Evolutionary conservation across 2,329 filamentous ascomycete genomes (phyloP).

Genomic region (Zymoseptoria brevis): DNA sequence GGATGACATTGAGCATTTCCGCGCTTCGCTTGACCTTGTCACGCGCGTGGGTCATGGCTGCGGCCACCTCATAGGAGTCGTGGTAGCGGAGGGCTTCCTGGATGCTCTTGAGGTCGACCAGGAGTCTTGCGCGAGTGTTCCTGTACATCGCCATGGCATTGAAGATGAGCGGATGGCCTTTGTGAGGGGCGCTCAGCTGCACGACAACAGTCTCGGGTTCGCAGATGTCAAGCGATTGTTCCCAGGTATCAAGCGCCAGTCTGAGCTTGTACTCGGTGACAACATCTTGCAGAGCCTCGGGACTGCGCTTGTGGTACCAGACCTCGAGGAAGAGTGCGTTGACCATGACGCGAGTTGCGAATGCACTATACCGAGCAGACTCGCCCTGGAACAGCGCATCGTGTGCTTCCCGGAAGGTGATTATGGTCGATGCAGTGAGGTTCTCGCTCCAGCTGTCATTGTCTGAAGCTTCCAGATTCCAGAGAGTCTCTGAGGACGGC

Average conservation of each 20-base stretch:
- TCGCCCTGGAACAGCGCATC: constrained; percentile 94
- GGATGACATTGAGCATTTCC: constrained; percentile 98
- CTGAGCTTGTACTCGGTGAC: constrained; percentile 97
- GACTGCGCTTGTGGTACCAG: constrained; percentile 97
- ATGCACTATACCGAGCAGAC: constrained; percentile 83
- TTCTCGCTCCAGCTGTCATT: constrained; percentile 79
- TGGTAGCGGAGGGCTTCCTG: constrained; percentile 96
- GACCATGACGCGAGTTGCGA: constrained; percentile 96
- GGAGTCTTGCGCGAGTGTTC: constrained; percentile 82
- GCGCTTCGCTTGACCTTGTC: constrained; percentile 90
- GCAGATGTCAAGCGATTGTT: constrained; percentile 87
- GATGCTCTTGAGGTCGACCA: constrained; percentile 91
- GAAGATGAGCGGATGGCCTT: constrained; percentile 92
- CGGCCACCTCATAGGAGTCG: constrained; percentile 92
- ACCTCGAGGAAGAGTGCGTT: constrained; percentile 97
- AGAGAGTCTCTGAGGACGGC: constrained; percentile 86
- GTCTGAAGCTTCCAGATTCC: constrained; percentile 76
- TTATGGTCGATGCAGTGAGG: constrained; percentile 59
- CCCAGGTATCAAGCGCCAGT: constrained; percentile 95
- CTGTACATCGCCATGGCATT: constrained; percentile 97
- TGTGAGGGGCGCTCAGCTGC: constrained; percentile 86
- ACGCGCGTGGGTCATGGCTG: constrained; percentile 88
- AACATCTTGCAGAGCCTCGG: constrained; percentile 93
- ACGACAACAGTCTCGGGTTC: constrained; percentile 85
- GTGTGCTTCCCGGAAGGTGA: constrained; percentile 89